Conservation (phyloP, 352 stramenopile species). For the Phytopythium aichiense region DNA sequence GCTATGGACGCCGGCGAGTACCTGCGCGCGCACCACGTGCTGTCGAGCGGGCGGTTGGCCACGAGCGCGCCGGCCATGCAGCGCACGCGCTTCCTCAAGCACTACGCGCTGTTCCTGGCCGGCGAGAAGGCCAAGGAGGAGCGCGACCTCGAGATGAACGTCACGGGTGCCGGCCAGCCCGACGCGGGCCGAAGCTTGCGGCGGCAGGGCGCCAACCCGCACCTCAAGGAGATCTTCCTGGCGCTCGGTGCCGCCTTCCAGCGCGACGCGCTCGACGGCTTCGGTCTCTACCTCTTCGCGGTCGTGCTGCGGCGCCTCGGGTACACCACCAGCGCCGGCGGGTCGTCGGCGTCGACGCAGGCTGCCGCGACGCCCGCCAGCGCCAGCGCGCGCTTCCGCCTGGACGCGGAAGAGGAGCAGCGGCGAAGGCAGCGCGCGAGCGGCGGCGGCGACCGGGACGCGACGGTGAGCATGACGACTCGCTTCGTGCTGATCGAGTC, state of each 20-base stretch:
- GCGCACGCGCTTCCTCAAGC: slow-evolving; percentile 61
- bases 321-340: slow-evolving; percentile 54
- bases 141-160: slow-evolving; percentile 67
- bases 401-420: slow-evolving; percentile 32
- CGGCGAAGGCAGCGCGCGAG: slow-evolving; percentile 27
- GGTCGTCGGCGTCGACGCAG: slow-evolving; percentile 14
- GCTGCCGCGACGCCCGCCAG: slow-evolving; percentile 33
- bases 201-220: slow-evolving; percentile 52
- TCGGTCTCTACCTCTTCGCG: slow-evolving; percentile 78
- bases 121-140: slow-evolving; percentile 83
- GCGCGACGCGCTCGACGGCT: slow-evolving; percentile 55
- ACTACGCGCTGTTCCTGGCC: slow-evolving; percentile 77
- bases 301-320: slow-evolving; percentile 66
- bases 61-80: slow-evolving; percentile 12
- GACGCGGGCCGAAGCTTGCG: slow-evolving; percentile 30
- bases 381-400: slow-evolving; percentile 27
- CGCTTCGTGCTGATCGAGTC: slow-evolving; percentile 68
- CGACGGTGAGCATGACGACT: slow-evolving; percentile 45
- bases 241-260: slow-evolving; percentile 46
- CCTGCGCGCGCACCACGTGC: slow-evolving; percentile 62
- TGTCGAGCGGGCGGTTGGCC: slow-evolving; percentile 10
- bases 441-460: slow-evolving; percentile 9
- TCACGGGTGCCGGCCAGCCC: slow-evolving; percentile 33
- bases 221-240: slow-evolving; percentile 69
- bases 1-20: slow-evolving; percentile 76